Base-by-base conservation (phyloP, 2,329 filamentous ascomycete genomes). In the Cercospora berteroae region DNA sequence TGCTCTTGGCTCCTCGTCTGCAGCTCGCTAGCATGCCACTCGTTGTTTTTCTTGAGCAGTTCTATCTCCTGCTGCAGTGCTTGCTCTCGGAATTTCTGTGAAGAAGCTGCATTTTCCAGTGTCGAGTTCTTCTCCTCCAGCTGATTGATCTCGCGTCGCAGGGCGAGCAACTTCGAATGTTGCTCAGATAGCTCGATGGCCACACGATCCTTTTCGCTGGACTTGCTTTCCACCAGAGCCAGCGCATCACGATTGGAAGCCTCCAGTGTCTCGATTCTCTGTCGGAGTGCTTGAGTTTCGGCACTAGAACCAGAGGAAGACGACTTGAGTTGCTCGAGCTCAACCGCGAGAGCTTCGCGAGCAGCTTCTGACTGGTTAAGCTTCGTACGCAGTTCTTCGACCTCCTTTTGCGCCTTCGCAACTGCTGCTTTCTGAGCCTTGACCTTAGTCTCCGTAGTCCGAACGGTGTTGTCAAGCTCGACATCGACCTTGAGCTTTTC, bases 1-100 rank as follows among this genome's bases (percentile, higher is more conserved):
- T 93, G 89, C 77, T 99, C 95, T 8, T 89, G 87, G 69, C 87
- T 90, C 81, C 97, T 96, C 0, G 92, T 94, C 82, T 96, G 94
- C 23, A 98, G 86, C 79, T 99, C 95, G 50, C 86, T 89, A 76
- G 97, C 93, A 65, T 95, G 90, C 91, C 93, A 99, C 74, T 98
- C 94, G 71, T 92, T 92, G 81, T 93, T 97, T 75, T 90, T 91
- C 77, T 93, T 93, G 18, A 94, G 88, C 65, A 96, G 84, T 50
- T 96, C 93, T 39, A 98, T 85, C 78, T 98, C 94, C 78, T 97
- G 94, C 79, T 95, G 89, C 12, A 98, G 83, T 31, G 89, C 91
- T 76, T 97, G 93, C 78, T 97, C 93, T 70, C 92, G 90, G 83
- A 96, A 97, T 74, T 93, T 96, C 69, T 93, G 89, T 67, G 88